Evolutionary conservation across 2,329 filamentous ascomycete genomes (phyloP).

Genomic region (Fusarium compactum): DNA sequence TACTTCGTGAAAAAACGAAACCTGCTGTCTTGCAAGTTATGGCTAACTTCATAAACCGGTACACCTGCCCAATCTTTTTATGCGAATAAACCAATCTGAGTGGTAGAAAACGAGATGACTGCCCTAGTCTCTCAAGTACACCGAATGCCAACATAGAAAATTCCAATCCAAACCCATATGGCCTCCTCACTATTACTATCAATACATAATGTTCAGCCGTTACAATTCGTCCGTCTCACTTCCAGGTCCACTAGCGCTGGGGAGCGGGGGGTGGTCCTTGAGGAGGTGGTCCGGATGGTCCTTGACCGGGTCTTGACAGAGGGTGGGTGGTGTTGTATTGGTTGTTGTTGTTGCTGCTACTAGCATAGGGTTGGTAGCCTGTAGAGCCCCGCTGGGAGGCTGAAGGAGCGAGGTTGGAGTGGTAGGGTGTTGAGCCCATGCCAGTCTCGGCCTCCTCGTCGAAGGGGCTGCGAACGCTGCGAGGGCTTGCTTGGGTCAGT

Average conservation of each 20-base stretch:
- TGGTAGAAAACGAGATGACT: slow-evolving; percentile 30
- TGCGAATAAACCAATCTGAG: slow-evolving; percentile 37
- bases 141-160: slow-evolving; percentile 34
- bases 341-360: slow-evolving; percentile 24
- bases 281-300: slow-evolving; percentile 37
- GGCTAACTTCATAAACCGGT: slow-evolving; percentile 34
- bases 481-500: slow-evolving; percentile 47
- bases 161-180: slow-evolving; percentile 15
- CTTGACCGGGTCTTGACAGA: slow-evolving; percentile 38
- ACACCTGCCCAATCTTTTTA: slow-evolving; percentile 31
- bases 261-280: slow-evolving; percentile 47
- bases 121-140: slow-evolving; percentile 29
- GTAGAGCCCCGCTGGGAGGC: slow-evolving; percentile 36
- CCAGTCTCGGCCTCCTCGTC: slow-evolving; percentile 60
- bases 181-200: slow-evolving; percentile 19
- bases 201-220: slow-evolving; percentile 30
- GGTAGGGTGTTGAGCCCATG: slow-evolving; percentile 49
- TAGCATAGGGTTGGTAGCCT: slow-evolving; percentile 43
- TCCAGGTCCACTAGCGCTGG: slow-evolving; percentile 43
- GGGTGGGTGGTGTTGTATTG: slow-evolving; percentile 41
- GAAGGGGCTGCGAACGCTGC: slow-evolving; percentile 53
- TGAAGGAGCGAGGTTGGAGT: slow-evolving; percentile 45
- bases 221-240: slow-evolving; percentile 31
- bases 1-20: slow-evolving; percentile 45
- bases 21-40: slow-evolving; percentile 29